These are phyloP conservation scores for Athelia psychrophila DNA, from an alignment of 1,284 basidiomycete species.

Conservation along the genomic window DNA sequence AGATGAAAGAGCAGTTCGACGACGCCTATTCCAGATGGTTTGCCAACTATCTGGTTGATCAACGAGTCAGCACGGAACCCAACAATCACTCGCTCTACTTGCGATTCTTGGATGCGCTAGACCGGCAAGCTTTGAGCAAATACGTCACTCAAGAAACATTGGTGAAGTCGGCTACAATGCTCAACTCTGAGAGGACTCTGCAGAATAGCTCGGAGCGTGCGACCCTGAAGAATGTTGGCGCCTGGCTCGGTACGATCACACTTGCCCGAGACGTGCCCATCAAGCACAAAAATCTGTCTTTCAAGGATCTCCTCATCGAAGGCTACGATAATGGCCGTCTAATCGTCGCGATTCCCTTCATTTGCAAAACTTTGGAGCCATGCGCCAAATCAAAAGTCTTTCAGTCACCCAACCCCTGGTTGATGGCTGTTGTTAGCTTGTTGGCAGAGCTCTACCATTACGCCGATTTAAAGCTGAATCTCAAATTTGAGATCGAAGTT, in stretches of 20 bases:
- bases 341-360: slow-evolving; percentile 95
- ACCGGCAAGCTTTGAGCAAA: slow-evolving; percentile 61
- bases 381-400: slow-evolving; percentile 91
- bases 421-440: slow-evolving; percentile 92
- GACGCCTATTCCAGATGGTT: slow-evolving; percentile 92
- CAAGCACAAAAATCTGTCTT: slow-evolving; percentile 89
- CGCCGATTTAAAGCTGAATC: slow-evolving; percentile 94
- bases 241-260: slow-evolving; percentile 95
- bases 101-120: slow-evolving; percentile 86
- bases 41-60: slow-evolving; percentile 95
- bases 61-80: slow-evolving; percentile 94
- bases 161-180: slow-evolving; percentile 78
- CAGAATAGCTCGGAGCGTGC: slow-evolving; percentile 84
- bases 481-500: slow-evolving; percentile 99
- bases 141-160: slow-evolving; percentile 94
- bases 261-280: slow-evolving; percentile 92
- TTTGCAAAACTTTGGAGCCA: slow-evolving; percentile 95
- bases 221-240: slow-evolving; percentile 90
- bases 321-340: slow-evolving; percentile 92
- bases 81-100: slow-evolving; percentile 98
- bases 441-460: slow-evolving; percentile 96
- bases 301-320: slow-evolving; percentile 96
- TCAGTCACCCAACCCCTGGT: slow-evolving; percentile 96
- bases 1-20: slow-evolving; percentile 82
- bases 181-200: slow-evolving; percentile 93